Evolutionary conservation across 1,284 basidiomycete genomes (phyloP), one percentile per base, ranked within the genome.

Genomic region (Gomphus sp.): DNA sequence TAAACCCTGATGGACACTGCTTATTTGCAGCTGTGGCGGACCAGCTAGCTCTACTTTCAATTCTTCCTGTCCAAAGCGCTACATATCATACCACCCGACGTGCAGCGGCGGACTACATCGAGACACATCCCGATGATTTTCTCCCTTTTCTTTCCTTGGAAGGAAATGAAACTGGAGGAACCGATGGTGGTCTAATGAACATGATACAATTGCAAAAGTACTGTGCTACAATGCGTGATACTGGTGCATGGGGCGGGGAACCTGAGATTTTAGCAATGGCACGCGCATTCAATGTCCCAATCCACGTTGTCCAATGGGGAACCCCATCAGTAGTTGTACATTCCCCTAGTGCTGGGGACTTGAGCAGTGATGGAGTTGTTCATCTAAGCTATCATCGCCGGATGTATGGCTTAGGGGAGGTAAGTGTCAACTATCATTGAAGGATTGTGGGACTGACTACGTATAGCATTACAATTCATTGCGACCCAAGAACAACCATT

Each of bases 201-300:
- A 76, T 74, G 7, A 72, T 73, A 45, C 80, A 89, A 67, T 97
- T 91, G 66, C 72, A 81, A 53, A 74, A 77, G 62, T 98, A 99
- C 71, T 98, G 94, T 70, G 73, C 76, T 61, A 79, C 80, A 10
- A 85, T 99, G 22, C 84, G 87, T 53, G 80, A 87, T 66, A 96
- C 93, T 9, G 90, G 85, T 9, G 81, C 87, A 37, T 99, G 97
- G 97, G 97, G 97, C 51, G 97, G 97, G 43, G 93, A 99, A 72
- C 95, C 94, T 2, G 97, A 99, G 78, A 94, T 99, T 51, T 77
- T 92, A 65, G 97, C 97, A 0, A 76, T 99, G 10, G 88, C 89
- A 66, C 80, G 87, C 57, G 85, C 86, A n/a, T 98, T 85, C 71
- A 77, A 84, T 56, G 76, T 94, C 33, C 90, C 93, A 0, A 96